phyloP scores from a whole-genome alignment of 2,329 filamentous ascomycete species.

The Metarhizium sp. region DNA sequence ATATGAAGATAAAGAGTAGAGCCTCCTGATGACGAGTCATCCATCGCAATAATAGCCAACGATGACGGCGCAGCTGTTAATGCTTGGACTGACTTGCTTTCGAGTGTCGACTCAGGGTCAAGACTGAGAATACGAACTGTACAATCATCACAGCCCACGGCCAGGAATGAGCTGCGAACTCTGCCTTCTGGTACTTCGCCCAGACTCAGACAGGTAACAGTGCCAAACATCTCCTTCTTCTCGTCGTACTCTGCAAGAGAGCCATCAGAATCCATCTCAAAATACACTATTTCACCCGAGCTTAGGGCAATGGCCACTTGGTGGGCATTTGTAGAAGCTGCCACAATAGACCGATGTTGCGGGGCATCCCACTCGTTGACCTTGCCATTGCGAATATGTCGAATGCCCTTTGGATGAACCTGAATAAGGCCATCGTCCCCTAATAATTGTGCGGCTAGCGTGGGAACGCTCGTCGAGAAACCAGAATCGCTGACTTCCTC shows the following conservation, averaged over 20 bases:
- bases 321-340: conserved; percentile 83
- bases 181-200: conserved; percentile 88
- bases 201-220: conserved; percentile 88
- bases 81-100: conserved; percentile 91
- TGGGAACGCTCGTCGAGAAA: conserved; percentile 81
- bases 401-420: conserved; percentile 91
- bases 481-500: conserved; percentile 92
- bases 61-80: conserved; percentile 83
- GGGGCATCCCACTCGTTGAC: conserved; percentile 92
- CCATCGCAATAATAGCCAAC: conserved; percentile 88
- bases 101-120: conserved; percentile 80
- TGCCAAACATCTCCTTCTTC: conserved; percentile 89
- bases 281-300: conserved; percentile 95
- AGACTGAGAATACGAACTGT: conserved; percentile 89
- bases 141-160: conserved; percentile 93
- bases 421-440: conserved; percentile 90
- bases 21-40: conserved; percentile 82
- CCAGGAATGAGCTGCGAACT: conserved; percentile 81
- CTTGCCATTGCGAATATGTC: conserved; percentile 70
- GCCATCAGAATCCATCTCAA: conserved; percentile 91
- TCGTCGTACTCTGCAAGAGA: conserved; percentile 90
- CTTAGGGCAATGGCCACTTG: conserved; percentile 92
- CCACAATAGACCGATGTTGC: conserved; percentile 89
- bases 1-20: conserved; percentile 92
- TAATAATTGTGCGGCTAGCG: conserved; percentile 85